Base-by-base conservation (phyloP, 495 filamentous ascomycete genomes). In the Penicillium goetzii region DNA sequence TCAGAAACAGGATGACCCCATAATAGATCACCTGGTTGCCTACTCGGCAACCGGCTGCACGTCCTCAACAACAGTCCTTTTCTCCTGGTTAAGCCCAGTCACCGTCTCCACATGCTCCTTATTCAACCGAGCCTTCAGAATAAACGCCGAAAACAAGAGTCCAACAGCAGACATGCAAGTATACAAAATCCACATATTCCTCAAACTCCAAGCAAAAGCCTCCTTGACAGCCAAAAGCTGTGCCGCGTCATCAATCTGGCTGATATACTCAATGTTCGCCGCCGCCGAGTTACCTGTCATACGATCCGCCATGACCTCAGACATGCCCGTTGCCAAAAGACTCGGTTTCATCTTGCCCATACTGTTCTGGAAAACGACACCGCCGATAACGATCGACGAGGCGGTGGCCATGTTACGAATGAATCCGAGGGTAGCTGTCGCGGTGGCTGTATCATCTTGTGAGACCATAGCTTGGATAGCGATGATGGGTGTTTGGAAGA, bases 361-460 rank as follows among this genome's bases (percentile, higher is more conserved):
- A 47, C 84, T 77, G 58, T 87, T 86, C 63, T 85, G 83, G 71
- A 96, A 96, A 32, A 97, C 86, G 2, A 93, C 90, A 15, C 90
- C 85, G 17, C 92, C 92, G 26, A 95, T 83, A 23, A 93, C 90
- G 28, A 95, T 85, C 8, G 87, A 88, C 25, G 90, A 83, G 14
- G 89, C 81, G 0, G 87, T 91, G 1, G 86, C 87, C 7, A 97
- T 76, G 65, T 90, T 88, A 4, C 92, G 85, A 36, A 91, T 79
- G 71, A 94, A 93, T 1, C 85, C 82, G 58, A 92, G 89, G 0
- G 90, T 92, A 0, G 87, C 86, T 0, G 91, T 95, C 3, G 91
- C 92, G 0, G 89, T 86, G 0, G 88, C 92, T 17, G 90, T 89
- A 53, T 96, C 90, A 7, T 82, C 78, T 28, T 87, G 85, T 1